These are phyloP conservation scores for Neurospora sp. DNA, from an alignment of 495 filamentous ascomycete species.

Conservation along the genomic window DNA sequence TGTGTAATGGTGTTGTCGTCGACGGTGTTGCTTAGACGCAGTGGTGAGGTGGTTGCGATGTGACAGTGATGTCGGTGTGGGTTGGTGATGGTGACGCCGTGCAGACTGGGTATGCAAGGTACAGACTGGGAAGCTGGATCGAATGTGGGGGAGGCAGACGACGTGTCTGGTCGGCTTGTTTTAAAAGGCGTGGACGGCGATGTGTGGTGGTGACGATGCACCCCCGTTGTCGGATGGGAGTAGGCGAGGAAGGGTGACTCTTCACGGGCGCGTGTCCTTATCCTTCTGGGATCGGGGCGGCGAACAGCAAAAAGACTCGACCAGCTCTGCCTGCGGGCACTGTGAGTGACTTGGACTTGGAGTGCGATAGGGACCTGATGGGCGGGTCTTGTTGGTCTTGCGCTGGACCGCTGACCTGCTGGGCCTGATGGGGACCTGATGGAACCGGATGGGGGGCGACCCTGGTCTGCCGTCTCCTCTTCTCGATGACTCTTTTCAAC, in stretches of 20 bases:
- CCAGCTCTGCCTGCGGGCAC: not conserved
- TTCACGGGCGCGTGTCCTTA: conserved; percentile 25
- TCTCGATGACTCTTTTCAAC: conserved; percentile 35
- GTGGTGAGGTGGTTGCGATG: conserved; percentile 3
- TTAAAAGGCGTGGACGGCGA: not conserved
- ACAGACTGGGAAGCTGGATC: conserved; percentile 9
- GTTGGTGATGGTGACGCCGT: conserved; percentile 5
- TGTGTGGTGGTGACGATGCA: conserved; percentile 5
- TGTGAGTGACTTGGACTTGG: conserved; percentile 16
- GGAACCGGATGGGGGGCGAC: conserved; percentile 14
- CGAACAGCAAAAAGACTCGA: not conserved
- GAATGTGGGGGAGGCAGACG: not conserved
- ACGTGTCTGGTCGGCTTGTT: not conserved
- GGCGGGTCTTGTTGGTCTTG: conserved; percentile 7
- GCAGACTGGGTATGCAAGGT: conserved; percentile 14
- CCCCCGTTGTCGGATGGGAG: conserved; percentile 6
- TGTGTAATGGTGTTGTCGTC: conserved; percentile 2
- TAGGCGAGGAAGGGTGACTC: conserved; percentile 26
- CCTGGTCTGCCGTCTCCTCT: conserved; percentile 13
- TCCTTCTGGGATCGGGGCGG: conserved; percentile 3
- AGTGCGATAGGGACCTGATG: conserved; percentile 24
- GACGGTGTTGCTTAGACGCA: not conserved
- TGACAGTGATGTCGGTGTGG: conserved; percentile 1
- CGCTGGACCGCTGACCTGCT: not conserved
- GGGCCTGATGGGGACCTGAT: not conserved